These are phyloP conservation scores for Solanum tacnaense DNA, from an alignment of 257 asterid species.

Conservation along the genomic window DNA sequence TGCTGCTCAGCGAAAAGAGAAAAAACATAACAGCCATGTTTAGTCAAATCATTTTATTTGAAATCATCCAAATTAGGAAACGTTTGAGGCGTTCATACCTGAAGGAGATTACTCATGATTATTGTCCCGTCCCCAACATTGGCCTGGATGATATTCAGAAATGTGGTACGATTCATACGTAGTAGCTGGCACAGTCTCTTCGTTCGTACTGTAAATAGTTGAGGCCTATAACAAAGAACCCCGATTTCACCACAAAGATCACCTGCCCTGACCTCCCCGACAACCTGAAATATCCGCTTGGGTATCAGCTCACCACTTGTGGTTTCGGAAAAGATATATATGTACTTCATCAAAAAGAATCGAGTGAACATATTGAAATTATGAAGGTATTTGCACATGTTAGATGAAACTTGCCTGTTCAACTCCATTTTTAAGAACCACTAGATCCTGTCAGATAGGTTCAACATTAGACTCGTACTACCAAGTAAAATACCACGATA, in stretches of 20 bases:
- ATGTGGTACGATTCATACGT: constrained; percentile 66
- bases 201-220: constrained; percentile 78
- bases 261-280: constrained; percentile 77
- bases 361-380: not conserved
- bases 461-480: constrained; percentile 4
- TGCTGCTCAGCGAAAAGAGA: constrained; percentile 33
- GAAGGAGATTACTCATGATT: constrained; percentile 83
- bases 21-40: not conserved
- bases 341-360: not conserved
- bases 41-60: constrained; percentile 9
- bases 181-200: constrained; percentile 65
- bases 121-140: constrained; percentile 80
- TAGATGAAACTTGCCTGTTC: constrained; percentile 55
- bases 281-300: constrained; percentile 35
- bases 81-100: constrained; percentile 26
- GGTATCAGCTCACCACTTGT: not conserved
- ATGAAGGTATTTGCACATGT: not conserved
- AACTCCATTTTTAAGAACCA: constrained; percentile 22
- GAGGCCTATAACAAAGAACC: constrained; percentile 83
- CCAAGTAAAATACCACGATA: not conserved
- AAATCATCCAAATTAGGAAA: not conserved
- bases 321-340: not conserved
- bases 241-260: constrained; percentile 91
- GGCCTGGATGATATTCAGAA: constrained; percentile 74
- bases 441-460: constrained; percentile 20